Base-by-base conservation (phyloP, 176 grass and related monocot genomes). In the Musa beccarii region DNA sequence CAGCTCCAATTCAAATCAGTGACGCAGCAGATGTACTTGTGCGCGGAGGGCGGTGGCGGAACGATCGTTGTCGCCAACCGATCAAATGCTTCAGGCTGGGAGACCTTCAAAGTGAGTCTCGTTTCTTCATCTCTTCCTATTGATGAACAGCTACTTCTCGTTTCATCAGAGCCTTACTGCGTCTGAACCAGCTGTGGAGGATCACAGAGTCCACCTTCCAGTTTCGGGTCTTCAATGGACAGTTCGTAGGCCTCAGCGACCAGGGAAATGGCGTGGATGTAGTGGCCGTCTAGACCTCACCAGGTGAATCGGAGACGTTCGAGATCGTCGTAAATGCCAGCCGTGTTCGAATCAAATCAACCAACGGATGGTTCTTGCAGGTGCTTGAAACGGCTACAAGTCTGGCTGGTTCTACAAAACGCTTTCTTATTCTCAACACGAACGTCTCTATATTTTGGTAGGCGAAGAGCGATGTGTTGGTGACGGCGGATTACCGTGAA, bases 1-100 rank as follows among this genome's bases (percentile, higher is more conserved):
- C 80, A 86, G 79, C 74, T 93, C 29, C 91, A 88, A 54, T 87
- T 93, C 85, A 88, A 75, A 73, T 93, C 91, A 15, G 78, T 78
- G 29, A 53, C 73, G 0, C 81, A 62, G 52, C 72, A 79, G 11
- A 83, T 34, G 80, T 93, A 87, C 74, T 69, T 89, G 54, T 57
- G 75, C 28, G 90, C 90, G 1, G 87, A 93, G 69, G 12, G 64
- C 9, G 90, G 90, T 19, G 90, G 90, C 54, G 85, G 87, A 24
- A 51, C 71, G 1, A 66, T 71, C 24, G 28, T 93, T 59, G 80
- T 93, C 13, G 75, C 85, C 12, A 81, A 93, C 75, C 82, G 87
- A 71, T 54, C 78, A 1, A 12, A 63, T 6, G 85, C 90, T n/a
- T 83, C 78, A 1, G 78, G 66, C 8, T 93, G 87, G 87, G 90